A percentile compares a stretch with the other conserved stretches of the same genome.
Evolutionary conservation across 148 eudicot species (phyloP).

Genomic region (Chenopodium berlandieri): DNA sequence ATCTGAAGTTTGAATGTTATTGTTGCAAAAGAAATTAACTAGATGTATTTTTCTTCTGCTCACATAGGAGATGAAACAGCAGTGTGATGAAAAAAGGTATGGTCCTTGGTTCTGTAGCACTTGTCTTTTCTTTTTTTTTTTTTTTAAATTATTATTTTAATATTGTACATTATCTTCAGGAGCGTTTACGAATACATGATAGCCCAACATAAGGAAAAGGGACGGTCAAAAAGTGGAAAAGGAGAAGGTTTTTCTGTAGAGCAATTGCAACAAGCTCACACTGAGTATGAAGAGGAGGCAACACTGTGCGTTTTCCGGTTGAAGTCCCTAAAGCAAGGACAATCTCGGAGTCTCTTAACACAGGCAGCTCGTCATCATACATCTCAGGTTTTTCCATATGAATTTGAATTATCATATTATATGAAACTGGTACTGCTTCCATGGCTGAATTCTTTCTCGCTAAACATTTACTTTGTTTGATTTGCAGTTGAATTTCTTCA

Average conservation of each 20-base stretch:
- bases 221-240: slow-evolving; percentile 72
- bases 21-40: slow-evolving; percentile 9
- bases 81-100: slow-evolving; percentile 93
- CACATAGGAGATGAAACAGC: slow-evolving; percentile 83
- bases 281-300: slow-evolving; percentile 87
- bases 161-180: slow-evolving; percentile 41
- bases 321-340: slow-evolving; percentile 95
- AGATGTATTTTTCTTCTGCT: slow-evolving; percentile 20
- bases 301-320: slow-evolving; percentile 83
- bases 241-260: slow-evolving; percentile 61
- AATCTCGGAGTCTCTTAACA: slow-evolving; percentile 83
- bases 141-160: slow-evolving; percentile 9
- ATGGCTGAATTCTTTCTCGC: not conserved
- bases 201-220: slow-evolving; percentile 70
- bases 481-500: slow-evolving; percentile 82
- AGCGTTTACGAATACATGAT: slow-evolving; percentile 69
- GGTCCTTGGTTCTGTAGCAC: not conserved
- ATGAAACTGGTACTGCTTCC: not conserved
- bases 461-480: slow-evolving; percentile 14
- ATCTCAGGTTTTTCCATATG: slow-evolving; percentile 70
- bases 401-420: not conserved
- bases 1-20: not conserved
- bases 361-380: slow-evolving; percentile 99
- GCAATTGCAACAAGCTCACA: slow-evolving; percentile 70
- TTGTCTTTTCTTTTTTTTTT: not conserved